Percentiles rank a stretch among this genome's conserved stretches.
phyloP scores from a whole-genome alignment of 2,329 filamentous ascomycete species.

The Leptographium procerum region DNA sequence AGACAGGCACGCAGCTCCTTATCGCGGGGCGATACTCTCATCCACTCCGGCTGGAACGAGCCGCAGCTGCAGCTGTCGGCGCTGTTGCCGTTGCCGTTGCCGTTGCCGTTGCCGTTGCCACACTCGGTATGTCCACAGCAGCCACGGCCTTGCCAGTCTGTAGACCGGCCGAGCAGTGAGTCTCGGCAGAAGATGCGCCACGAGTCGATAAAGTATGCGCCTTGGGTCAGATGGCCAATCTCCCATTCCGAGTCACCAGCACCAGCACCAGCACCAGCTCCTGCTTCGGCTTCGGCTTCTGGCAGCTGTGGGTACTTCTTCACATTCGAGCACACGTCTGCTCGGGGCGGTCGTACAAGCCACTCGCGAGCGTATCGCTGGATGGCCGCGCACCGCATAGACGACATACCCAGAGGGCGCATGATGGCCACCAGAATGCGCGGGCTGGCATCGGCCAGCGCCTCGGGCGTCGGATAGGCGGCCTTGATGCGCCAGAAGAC shows the following conservation, averaged over 20 bases:
- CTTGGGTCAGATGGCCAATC: conserved; percentile 73
- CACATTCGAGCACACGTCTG: conserved; percentile 42
- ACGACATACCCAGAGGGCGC: conserved; percentile 58
- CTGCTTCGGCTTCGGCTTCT: conserved; percentile 18
- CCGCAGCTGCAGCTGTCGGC: conserved; percentile 29
- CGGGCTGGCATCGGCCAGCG: conserved; percentile 46
- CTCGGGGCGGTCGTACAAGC: conserved; percentile 49
- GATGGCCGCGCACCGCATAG: conserved; percentile 54
- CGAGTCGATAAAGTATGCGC: conserved; percentile 74
- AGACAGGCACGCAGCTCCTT: conserved; percentile 84
- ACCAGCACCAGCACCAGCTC: conserved; percentile 10
- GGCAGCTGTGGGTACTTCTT: conserved; percentile 29
- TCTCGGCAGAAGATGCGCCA: conserved; percentile 94
- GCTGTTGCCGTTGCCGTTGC: too few relatives aligned
- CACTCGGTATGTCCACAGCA: neutral
- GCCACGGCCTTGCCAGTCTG: conserved; percentile 51
- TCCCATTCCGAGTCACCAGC: conserved; percentile 53
- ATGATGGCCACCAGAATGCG: conserved; percentile 51
- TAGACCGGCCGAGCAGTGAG: conserved; percentile 52
- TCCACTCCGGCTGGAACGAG: conserved; percentile 79
- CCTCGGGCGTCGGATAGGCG: conserved; percentile 53
- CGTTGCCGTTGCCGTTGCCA: neutral
- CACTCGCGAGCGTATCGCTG: conserved; percentile 61
- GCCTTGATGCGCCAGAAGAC: conserved; percentile 58
- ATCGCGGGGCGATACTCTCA: conserved; percentile 68